phyloP scores from a whole-genome alignment of 1,139 yeast genomes.

The Candida buenavistaensis region DNA sequence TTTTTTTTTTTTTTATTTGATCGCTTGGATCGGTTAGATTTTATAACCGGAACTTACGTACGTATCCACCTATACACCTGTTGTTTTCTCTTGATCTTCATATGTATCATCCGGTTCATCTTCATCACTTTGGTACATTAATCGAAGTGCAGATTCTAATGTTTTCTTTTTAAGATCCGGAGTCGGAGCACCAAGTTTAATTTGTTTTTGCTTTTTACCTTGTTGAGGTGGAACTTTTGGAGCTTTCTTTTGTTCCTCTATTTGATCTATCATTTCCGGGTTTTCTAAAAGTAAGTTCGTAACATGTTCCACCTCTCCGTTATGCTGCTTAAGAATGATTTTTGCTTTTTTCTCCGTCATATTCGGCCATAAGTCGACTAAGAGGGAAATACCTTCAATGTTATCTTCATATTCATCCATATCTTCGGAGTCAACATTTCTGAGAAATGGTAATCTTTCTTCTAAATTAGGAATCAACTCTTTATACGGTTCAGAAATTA shows the following conservation, averaged over 20 bases:
- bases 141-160: conserved; percentile 60
- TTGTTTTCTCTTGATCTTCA: conserved; percentile 62
- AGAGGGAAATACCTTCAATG: conserved; percentile 39
- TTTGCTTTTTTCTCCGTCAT: conserved; percentile 46
- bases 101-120: conserved; percentile 86
- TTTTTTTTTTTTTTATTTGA: neutral
- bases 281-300: conserved; percentile 64
- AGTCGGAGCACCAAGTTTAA: conserved; percentile 9
- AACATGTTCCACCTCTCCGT: conserved; percentile 55
- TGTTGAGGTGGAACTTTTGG: conserved; percentile 4
- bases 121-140: conserved; percentile 72
- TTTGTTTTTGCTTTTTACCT: conserved; percentile 8
- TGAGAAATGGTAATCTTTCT: conserved; percentile 45
- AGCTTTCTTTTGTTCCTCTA: conserved; percentile 16
- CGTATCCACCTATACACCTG: conserved; percentile 28
- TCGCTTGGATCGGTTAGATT: neutral
- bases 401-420: conserved; percentile 20
- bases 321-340: conserved; percentile 46
- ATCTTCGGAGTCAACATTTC: conserved; percentile 14
- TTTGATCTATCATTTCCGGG: conserved; percentile 40
- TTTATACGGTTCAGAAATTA: conserved; percentile 45
- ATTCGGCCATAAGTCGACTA: conserved; percentile 63
- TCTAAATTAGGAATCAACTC: conserved; percentile 51
- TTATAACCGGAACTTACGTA: too few species aligned
- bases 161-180: conserved; percentile 52